A percentile compares a stretch with the other conserved stretches of the same genome.
These are phyloP conservation scores for Tuber microsphaerosporum DNA, from an alignment of 495 filamentous ascomycete species.

Conservation along the genomic window DNA sequence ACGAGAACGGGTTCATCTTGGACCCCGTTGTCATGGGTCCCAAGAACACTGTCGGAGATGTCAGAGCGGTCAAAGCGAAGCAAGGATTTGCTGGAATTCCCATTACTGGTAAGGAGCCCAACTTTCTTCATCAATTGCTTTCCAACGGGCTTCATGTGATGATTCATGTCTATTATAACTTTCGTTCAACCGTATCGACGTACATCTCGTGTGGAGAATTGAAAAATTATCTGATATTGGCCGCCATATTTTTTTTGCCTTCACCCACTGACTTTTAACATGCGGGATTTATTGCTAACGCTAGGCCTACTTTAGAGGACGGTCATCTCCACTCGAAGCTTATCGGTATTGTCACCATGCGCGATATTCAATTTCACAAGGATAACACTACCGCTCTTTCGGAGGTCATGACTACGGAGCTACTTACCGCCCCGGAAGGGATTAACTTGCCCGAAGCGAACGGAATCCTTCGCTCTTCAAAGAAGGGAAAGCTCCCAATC, in stretches of 20 bases:
- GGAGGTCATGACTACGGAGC: slow-evolving; percentile 88
- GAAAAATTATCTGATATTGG: slow-evolving; percentile 29
- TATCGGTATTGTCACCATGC: slow-evolving; percentile 91
- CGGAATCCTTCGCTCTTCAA: slow-evolving; percentile 82
- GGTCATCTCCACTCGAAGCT: slow-evolving; percentile 91
- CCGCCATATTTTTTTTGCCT: slow-evolving; percentile 9
- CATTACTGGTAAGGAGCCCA: slow-evolving; percentile 75
- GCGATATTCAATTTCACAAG: slow-evolving; percentile 93
- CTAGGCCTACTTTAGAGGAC: slow-evolving; percentile 56
- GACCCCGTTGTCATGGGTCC: slow-evolving; percentile 91
- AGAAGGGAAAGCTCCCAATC: slow-evolving; percentile 98
- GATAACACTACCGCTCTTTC: slow-evolving; percentile 65
- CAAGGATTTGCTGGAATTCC: slow-evolving; percentile 99
- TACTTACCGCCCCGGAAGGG: slow-evolving; percentile 81
- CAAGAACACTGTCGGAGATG: slow-evolving; percentile 80
- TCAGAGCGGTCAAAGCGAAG: slow-evolving; percentile 85
- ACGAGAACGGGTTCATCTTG: slow-evolving; percentile 97
- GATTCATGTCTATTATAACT: slow-evolving; percentile 84
- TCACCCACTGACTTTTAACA: not conserved
- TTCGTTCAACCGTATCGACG: slow-evolving; percentile 99
- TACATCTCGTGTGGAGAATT: slow-evolving; percentile 54
- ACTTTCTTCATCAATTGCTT: slow-evolving; percentile 22
- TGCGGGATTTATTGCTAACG: slow-evolving; percentile 34
- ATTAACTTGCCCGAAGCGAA: slow-evolving; percentile 86
- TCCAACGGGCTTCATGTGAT: slow-evolving; percentile 51